Conservation (phyloP, 108 stramenopile species). For the Cyclostephanos invisitatus region DNA sequence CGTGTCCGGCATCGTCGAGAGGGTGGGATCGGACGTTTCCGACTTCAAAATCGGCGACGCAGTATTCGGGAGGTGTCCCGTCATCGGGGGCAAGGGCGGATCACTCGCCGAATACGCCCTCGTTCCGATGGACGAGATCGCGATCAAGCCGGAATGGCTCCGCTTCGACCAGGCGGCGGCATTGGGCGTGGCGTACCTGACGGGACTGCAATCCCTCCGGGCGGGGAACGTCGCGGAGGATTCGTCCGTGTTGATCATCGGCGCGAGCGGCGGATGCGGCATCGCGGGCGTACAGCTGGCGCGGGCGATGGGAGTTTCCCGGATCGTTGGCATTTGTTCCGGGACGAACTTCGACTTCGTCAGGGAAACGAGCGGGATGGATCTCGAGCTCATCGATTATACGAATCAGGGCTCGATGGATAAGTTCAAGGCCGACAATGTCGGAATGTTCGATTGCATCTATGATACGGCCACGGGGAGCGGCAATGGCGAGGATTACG, state of each 20-base stretch:
- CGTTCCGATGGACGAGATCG: conserved; percentile 11
- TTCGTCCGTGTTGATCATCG: conserved; percentile 41
- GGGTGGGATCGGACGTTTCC: conserved; percentile 34
- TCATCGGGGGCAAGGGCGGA: too few species aligned
- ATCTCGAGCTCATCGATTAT: conserved; percentile 42
- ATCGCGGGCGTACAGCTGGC: conserved; percentile 51
- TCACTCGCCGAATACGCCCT: conserved; percentile 39
- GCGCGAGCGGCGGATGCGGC: conserved; percentile 60
- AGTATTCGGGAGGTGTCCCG: conserved; percentile 47
- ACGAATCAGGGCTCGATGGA: conserved; percentile 30
- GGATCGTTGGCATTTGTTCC: conserved; percentile 53
- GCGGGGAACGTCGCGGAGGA: conserved; percentile 35
- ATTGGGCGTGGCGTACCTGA: conserved; percentile 35
- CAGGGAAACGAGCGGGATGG: conserved; percentile 6
- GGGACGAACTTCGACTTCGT: conserved; percentile 52
- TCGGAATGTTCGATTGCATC: conserved; percentile 48
- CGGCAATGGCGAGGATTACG: conserved; percentile 53
- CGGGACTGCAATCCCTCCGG: conserved; percentile 31
- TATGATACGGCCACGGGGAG: conserved; percentile 53
- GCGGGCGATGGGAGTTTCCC: conserved; percentile 35
- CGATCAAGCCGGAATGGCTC: conserved; percentile 42
- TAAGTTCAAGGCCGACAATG: conserved; percentile 32
- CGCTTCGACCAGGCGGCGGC: conserved; percentile 42
- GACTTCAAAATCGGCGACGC: conserved; percentile 31
- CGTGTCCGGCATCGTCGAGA: conserved; percentile 36